phyloP scores from a whole-genome alignment of 306 rosid genomes.

The Quercus parvula region DNA sequence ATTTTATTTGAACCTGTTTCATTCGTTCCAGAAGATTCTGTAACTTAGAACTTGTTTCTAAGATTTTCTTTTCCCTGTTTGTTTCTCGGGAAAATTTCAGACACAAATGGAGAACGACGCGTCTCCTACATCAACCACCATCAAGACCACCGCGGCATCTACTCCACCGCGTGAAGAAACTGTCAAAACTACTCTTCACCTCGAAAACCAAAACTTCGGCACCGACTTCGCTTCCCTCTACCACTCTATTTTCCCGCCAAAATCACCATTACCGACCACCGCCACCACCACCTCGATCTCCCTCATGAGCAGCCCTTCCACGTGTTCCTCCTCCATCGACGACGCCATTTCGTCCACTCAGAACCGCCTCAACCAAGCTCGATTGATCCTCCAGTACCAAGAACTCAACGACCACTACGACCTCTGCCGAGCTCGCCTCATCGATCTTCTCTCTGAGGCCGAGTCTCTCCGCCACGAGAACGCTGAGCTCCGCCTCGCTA shows the following conservation, averaged over 20 bases:
- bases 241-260: conserved; percentile 37
- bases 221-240: conserved; percentile 32
- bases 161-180: conserved; percentile 3
- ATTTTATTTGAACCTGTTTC: no score
- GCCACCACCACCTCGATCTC: conserved; percentile 12
- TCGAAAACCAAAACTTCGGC: conserved; percentile 25
- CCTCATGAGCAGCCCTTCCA: conserved; percentile 34
- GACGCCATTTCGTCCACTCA: conserved; percentile 17
- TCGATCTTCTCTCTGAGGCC: conserved; percentile 24
- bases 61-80: not conserved
- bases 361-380: conserved; percentile 39
- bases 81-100: not conserved
- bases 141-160: not conserved
- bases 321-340: conserved; percentile 23
- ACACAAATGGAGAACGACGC: conserved; percentile 28
- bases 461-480: conserved; percentile 39
- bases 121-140: conserved; percentile 19
- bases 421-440: conserved; percentile 32
- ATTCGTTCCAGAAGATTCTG: no score
- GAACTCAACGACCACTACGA: conserved; percentile 30
- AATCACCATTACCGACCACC: conserved; percentile 29
- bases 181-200: not conserved
- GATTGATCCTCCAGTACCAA: conserved; percentile 36
- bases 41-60: not conserved
- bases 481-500: conserved; percentile 37